Evolutionary conservation across 306 rosid genomes (phyloP).

Genomic region (Vachellia collinsii): DNA sequence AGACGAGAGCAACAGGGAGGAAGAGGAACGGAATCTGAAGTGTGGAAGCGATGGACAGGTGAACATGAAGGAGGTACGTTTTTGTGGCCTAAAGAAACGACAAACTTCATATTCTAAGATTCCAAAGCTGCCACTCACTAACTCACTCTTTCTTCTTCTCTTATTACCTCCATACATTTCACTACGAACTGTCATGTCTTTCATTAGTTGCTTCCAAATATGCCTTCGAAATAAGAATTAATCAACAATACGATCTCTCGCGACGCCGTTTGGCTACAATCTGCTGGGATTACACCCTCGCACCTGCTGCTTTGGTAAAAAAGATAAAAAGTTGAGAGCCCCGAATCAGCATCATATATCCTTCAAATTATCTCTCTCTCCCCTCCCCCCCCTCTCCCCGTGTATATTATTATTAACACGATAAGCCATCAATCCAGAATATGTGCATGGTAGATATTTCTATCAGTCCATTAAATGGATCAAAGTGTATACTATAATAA

Average conservation of each 20-base stretch:
- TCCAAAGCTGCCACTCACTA: conserved; percentile 49
- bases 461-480: too few relatives aligned
- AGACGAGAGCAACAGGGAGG: neutral
- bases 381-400: too few relatives aligned
- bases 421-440: neutral
- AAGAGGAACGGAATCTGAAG: neutral
- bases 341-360: neutral
- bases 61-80: conserved; percentile 31
- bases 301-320: neutral
- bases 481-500: too few relatives aligned
- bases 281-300: neutral
- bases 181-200: neutral
- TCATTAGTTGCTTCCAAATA: neutral
- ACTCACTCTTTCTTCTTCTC: conserved; percentile 19
- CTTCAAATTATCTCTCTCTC: neutral
- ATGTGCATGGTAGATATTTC: too few relatives aligned
- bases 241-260: neutral
- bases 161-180: neutral
- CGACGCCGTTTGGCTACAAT: neutral
- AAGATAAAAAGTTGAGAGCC: neutral
- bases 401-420: neutral
- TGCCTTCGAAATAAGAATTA: neutral
- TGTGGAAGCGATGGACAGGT: conserved; percentile 24
- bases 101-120: conserved; percentile 47
- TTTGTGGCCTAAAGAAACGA: conserved; percentile 42